Evolutionary conservation across 169 alveolate species (phyloP).

Genomic region (Eimeria sp.): DNA sequence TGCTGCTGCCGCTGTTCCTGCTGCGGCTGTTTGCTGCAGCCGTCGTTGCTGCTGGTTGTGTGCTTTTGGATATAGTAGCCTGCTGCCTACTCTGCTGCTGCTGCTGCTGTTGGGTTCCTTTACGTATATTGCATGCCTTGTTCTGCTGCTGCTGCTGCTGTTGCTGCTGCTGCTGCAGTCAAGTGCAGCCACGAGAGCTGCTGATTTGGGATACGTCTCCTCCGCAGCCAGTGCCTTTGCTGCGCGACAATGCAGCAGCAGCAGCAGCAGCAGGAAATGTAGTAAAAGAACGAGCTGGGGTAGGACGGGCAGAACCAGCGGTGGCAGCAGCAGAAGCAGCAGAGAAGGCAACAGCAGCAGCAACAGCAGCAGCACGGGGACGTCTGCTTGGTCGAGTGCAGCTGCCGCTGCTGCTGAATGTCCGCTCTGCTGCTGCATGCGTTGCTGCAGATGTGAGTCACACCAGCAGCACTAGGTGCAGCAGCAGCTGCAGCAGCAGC

Average conservation of each 20-base stretch:
- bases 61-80: background rate
- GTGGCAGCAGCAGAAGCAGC: slow-evolving; percentile 43
- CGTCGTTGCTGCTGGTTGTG: background rate
- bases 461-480: slow-evolving; percentile 28
- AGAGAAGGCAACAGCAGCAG: background rate
- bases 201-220: slow-evolving; percentile 52
- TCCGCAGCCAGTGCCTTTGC: background rate
- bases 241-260: background rate
- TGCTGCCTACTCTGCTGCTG: background rate
- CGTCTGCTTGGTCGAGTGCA: slow-evolving; percentile 49
- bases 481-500: slow-evolving; percentile 1
- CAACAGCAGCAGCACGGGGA: slow-evolving; percentile 39
- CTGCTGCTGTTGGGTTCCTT: background rate
- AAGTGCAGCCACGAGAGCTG: slow-evolving; percentile 42
- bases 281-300: background rate
- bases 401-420: slow-evolving; percentile 59
- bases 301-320: background rate
- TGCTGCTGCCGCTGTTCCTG: background rate
- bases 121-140: background rate
- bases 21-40: background rate
- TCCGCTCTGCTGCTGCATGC: slow-evolving; percentile 45
- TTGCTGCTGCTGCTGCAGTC: slow-evolving; percentile 61
- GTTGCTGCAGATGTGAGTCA: slow-evolving; percentile 31
- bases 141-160: slow-evolving; percentile 61
- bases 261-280: background rate